These are phyloP conservation scores for Calocera viscosa DNA, from an alignment of 768 basidiomycete genomes.

Conservation along the genomic window DNA sequence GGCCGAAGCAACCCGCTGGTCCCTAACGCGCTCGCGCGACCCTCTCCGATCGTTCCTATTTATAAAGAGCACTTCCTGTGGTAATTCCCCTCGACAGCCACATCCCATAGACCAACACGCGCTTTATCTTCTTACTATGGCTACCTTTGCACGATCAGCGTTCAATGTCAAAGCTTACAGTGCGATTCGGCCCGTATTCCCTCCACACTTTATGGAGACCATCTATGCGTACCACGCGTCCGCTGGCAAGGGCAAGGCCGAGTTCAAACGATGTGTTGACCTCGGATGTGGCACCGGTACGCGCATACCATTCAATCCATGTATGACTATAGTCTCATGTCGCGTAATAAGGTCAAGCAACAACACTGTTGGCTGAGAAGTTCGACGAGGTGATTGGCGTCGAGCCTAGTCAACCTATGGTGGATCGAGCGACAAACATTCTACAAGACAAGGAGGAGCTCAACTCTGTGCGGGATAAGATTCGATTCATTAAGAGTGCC, in stretches of 20 bases:
- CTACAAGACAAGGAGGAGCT: background rate
- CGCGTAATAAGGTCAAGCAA: constrained; percentile 49
- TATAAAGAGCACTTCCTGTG: background rate
- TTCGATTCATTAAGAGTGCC: constrained; percentile 28
- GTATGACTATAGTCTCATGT: constrained; percentile 10
- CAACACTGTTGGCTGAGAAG: constrained; percentile 36
- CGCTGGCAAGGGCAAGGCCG: constrained; percentile 21
- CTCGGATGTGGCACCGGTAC: constrained; percentile 77
- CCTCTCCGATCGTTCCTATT: too few species aligned
- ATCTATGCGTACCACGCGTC: constrained; percentile 47
- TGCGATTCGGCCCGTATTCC: constrained; percentile 60
- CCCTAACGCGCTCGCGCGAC: too few species aligned
- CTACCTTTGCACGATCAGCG: constrained; percentile 57
- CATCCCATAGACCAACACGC: background rate
- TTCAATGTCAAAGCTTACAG: constrained; percentile 62
- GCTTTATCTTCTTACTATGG: constrained; percentile 35
- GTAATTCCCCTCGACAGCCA: background rate
- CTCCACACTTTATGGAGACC: constrained; percentile 47
- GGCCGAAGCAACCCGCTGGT: too few species aligned
- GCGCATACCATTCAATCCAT: constrained; percentile 15
- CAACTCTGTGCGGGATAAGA: constrained; percentile 16
- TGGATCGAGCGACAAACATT: constrained; percentile 37
- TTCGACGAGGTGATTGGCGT: constrained; percentile 56
- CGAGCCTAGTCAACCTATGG: constrained; percentile 67
- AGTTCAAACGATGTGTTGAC: constrained; percentile 54